A percentile compares a stretch with the other conserved stretches of the same genome.
These are phyloP conservation scores for Mortierella sp. DNA, from an alignment of 371 early-diverging fungal genomes.

Conservation along the genomic window DNA sequence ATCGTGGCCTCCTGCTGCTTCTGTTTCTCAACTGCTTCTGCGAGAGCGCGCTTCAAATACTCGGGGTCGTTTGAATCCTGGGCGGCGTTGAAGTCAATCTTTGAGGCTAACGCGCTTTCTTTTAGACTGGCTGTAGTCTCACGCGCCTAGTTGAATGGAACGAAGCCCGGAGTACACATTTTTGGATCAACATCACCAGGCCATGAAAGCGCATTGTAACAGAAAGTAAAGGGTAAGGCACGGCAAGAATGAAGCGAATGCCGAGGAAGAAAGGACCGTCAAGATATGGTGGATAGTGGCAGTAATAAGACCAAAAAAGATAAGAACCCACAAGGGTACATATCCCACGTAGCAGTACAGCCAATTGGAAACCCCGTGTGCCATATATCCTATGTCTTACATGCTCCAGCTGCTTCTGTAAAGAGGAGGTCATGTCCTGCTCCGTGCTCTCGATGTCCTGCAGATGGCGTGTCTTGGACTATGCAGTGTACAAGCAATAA, in stretches of 20 bases:
- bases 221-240: no score
- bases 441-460: conserved; percentile 50
- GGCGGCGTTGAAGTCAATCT: conserved; percentile 1
- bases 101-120: conserved; percentile 7
- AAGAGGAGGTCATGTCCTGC: conserved; percentile 49
- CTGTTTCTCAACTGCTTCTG: conserved; percentile 57
- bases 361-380: not conserved
- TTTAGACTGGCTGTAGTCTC: conserved; percentile 45
- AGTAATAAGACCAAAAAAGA: conserved; percentile 10
- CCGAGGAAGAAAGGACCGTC: no score
- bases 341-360: not conserved
- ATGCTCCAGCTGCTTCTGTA: conserved; percentile 51
- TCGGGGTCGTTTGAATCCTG: conserved; percentile 46
- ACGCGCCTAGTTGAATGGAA: no score
- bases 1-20: conserved; percentile 60
- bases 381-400: conserved; percentile 16
- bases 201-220: not conserved
- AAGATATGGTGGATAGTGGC: no score
- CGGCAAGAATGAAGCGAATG: no score
- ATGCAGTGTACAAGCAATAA: conserved; percentile 2
- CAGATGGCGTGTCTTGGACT: conserved; percentile 47
- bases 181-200: conserved; percentile 4
- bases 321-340: no score
- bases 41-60: conserved; percentile 53
- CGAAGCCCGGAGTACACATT: no score